Evolutionary conservation across 1,284 basidiomycete species (phyloP).

Genomic region (Trametes pubescens): DNA sequence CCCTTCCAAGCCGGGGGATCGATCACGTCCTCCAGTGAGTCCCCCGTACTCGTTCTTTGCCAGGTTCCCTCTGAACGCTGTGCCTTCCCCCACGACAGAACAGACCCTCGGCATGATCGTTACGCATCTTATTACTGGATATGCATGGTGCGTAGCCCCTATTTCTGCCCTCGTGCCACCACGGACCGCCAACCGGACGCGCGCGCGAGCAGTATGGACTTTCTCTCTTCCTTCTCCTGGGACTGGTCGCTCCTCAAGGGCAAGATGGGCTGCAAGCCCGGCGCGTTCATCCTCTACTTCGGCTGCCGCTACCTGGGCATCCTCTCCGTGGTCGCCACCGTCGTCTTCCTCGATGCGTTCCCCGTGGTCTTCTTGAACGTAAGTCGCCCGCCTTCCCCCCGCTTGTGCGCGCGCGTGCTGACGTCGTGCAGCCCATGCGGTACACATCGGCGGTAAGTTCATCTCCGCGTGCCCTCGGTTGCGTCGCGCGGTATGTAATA

Average conservation of each 20-base stretch:
- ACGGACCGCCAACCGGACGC: background rate
- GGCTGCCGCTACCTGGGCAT: slow-evolving; percentile 25
- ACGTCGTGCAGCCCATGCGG: slow-evolving; percentile 11
- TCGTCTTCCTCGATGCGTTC: slow-evolving; percentile 20
- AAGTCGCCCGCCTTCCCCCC: background rate
- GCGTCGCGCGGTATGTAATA: background rate
- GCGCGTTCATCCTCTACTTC: slow-evolving; percentile 24
- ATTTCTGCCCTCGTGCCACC: too few relatives aligned
- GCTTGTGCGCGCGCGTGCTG: background rate
- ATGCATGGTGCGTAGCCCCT: slow-evolving; percentile 20
- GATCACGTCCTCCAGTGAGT: slow-evolving; percentile 14
- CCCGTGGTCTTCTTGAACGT: slow-evolving; percentile 3
- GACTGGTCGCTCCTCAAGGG: slow-evolving; percentile 22
- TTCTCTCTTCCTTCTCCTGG: slow-evolving; percentile 16
- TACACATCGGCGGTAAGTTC: slow-evolving; percentile 12
- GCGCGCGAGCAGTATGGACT: slow-evolving; percentile 17
- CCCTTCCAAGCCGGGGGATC: slow-evolving; percentile 15
- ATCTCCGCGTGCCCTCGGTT: background rate
- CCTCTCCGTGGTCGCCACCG: slow-evolving; percentile 13
- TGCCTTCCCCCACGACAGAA: slow-evolving; percentile 3
- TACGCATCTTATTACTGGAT: slow-evolving; percentile 23
- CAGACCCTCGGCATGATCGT: slow-evolving; percentile 16
- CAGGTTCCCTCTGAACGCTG: too few relatives aligned
- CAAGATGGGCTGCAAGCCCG: slow-evolving; percentile 20
- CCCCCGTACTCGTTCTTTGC: background rate